Conservation (phyloP, 2,329 filamentous ascomycete species). For the Sclerotinia spermophila region DNA sequence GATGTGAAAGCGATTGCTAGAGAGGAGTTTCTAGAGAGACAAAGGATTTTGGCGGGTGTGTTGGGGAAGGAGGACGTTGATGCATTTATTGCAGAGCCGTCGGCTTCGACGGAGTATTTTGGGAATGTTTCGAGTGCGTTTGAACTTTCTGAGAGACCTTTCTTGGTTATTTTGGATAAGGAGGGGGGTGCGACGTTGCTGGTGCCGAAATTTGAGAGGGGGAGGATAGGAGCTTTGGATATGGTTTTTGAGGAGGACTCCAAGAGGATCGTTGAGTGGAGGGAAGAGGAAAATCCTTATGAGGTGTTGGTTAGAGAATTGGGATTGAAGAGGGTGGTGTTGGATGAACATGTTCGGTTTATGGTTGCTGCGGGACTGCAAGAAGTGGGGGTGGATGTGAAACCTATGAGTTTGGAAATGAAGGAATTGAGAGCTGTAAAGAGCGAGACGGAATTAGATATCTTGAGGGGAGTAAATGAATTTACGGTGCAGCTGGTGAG, state of each 20-base stretch:
- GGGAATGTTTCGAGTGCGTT: conserved; percentile 56
- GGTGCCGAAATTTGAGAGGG: conserved; percentile 57
- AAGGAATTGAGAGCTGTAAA: conserved; percentile 58
- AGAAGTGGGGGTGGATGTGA: conserved; percentile 49
- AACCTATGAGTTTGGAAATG: conserved; percentile 49
- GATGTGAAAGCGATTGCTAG: conserved; percentile 27
- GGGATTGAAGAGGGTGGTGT: conserved; percentile 46
- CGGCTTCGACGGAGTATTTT: conserved; percentile 61
- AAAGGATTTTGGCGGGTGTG: conserved; percentile 24
- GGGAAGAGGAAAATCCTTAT: conserved; percentile 62
- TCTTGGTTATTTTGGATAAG: conserved; percentile 52
- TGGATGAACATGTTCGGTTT: conserved; percentile 62
- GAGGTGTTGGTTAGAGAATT: conserved; percentile 47
- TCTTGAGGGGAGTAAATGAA: conserved; percentile 58
- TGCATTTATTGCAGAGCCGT: conserved; percentile 60
- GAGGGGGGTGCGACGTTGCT: conserved; percentile 56
- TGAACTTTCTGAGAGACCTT: conserved; percentile 60
- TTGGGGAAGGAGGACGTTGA: conserved; percentile 40
- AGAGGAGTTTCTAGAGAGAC: conserved; percentile 28
- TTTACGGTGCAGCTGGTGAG: conserved; percentile 58
- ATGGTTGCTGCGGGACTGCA: conserved; percentile 58
- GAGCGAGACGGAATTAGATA: conserved; percentile 51
- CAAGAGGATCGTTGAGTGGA: conserved; percentile 52
- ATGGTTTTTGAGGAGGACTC: conserved; percentile 43
- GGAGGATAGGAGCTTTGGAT: conserved; percentile 52